Base-by-base conservation (phyloP, 495 filamentous ascomycete genomes). In the Chlorociboria aeruginascens region DNA sequence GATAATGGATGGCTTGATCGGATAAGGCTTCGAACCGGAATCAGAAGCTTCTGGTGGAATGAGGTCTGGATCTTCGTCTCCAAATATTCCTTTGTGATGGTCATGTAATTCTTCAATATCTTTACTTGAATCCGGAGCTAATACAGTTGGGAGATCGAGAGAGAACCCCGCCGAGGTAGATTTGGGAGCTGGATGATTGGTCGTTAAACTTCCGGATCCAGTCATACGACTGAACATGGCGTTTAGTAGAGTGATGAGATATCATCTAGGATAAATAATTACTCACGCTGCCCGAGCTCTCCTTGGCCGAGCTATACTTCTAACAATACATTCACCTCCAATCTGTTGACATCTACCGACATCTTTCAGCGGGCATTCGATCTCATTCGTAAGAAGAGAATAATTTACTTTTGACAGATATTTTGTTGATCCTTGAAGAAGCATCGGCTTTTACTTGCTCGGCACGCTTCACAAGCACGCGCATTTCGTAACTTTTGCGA, bases 401-500 rank as follows among this genome's bases (percentile, higher is more conserved):
- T 25, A 4, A 4, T 2, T 25, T 25, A 25, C 20, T 25, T 25
- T 28, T 50, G 47, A 43, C 56, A 59, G 9, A 51, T 37, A 6
- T 34, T 46, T 6, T 34, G 10, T n/a, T 59, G 25, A 10, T 17
- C 32, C n/a, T 48, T 47, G 43, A 45, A 55, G 0, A 53, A 42
- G 31, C 56, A 59, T 6, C 52, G 49, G 37, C 52, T 59, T 32
- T 59, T 59, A 40, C 52, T 53, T 8, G 34, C 43, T 25, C 56
- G 36, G 31, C 56, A 59, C 7, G 45, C 48, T 29, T 59, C 56
- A 31, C 56, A 59, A n/a, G 56, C 56, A 16, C 46, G 45, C 35
- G 52, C 48, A 28, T 52, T 58, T n/a, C 55, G 47, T 28, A 37
- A 32, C 25, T 45, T 25, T 25, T 25, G 20, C 20, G 20, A 25